Evolutionary conservation across 495 filamentous ascomycete species (phyloP).

Genomic region (Hypoxylon subgilvum): DNA sequence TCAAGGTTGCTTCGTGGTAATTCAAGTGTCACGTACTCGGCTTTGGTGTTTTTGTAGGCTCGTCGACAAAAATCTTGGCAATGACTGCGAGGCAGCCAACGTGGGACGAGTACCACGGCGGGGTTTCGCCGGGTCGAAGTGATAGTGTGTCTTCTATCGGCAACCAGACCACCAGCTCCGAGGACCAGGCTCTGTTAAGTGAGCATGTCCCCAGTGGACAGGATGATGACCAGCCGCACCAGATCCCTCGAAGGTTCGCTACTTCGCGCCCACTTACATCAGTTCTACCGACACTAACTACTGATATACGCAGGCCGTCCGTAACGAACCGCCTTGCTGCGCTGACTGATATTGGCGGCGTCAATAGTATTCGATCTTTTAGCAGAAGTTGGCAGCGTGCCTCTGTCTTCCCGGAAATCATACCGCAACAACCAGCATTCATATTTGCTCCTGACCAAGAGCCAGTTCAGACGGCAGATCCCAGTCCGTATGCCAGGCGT

Average conservation of each 20-base stretch:
- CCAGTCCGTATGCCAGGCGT: slow-evolving; percentile 37
- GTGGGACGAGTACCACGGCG: slow-evolving; percentile 58
- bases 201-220: slow-evolving; percentile 38
- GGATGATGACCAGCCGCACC: slow-evolving; percentile 45
- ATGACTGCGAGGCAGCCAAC: slow-evolving; percentile 52
- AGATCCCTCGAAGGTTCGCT: slow-evolving; percentile 46
- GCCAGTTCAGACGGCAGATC: slow-evolving; percentile 37
- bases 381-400: slow-evolving; percentile 93
- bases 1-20: not conserved
- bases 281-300: slow-evolving; percentile 14
- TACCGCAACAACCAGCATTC: slow-evolving; percentile 76
- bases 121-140: slow-evolving; percentile 42
- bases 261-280: not conserved
- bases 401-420: slow-evolving; percentile 83
- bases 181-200: slow-evolving; percentile 50
- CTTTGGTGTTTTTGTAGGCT: not conserved
- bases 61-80: not conserved
- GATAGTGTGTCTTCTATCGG: slow-evolving; percentile 46
- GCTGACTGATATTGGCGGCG: slow-evolving; percentile 81
- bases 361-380: slow-evolving; percentile 94
- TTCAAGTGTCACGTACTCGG: not conserved
- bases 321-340: slow-evolving; percentile 72
- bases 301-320: slow-evolving; percentile 62
- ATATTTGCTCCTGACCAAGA: slow-evolving; percentile 59
- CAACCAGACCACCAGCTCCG: slow-evolving; percentile 45